Percentiles rank a stretch among this genome's conserved stretches.
Evolutionary conservation across 2,329 filamentous ascomycete species (phyloP).

Genomic region (Aspergillus brasiliensis): DNA sequence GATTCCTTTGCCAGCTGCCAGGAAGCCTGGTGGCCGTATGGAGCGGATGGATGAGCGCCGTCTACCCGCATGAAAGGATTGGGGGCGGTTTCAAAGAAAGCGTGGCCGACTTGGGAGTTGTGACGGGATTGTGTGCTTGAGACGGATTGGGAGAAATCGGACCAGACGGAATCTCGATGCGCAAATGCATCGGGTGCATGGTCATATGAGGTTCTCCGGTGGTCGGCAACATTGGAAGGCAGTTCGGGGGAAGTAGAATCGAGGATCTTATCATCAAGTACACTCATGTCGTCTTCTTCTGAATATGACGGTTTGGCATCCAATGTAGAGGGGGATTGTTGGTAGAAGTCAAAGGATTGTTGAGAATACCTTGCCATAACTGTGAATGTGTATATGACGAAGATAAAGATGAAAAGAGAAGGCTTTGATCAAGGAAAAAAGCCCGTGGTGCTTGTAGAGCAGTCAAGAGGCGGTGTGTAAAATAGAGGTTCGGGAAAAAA

Average conservation of each 20-base stretch:
- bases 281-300: conserved; percentile 57
- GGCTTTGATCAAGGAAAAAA: conserved; percentile 9
- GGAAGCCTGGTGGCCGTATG: conserved; percentile 51
- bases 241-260: conserved; percentile 54
- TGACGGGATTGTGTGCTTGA: conserved; percentile 46
- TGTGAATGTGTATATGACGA: conserved; percentile 29
- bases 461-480: conserved; percentile 28
- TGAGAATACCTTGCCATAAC: conserved; percentile 49
- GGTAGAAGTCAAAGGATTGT: conserved; percentile 47
- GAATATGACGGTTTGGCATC: conserved; percentile 45
- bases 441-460: conserved; percentile 3
- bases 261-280: conserved; percentile 53
- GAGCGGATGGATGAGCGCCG: conserved; percentile 45
- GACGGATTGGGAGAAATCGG: conserved; percentile 48
- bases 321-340: conserved; percentile 45
- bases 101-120: conserved; percentile 46
- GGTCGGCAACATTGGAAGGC: conserved; percentile 48
- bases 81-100: conserved; percentile 53
- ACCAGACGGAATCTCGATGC: conserved; percentile 55
- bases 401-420: conserved; percentile 11
- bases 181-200: conserved; percentile 55
- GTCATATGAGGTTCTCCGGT: conserved; percentile 49
- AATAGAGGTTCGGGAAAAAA: conserved; percentile 18
- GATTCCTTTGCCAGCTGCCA: conserved; percentile 70
- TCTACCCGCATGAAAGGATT: conserved; percentile 67